phyloP scores from a whole-genome alignment of 495 filamentous ascomycete genomes.

The Aspergillus nanangensis region DNA sequence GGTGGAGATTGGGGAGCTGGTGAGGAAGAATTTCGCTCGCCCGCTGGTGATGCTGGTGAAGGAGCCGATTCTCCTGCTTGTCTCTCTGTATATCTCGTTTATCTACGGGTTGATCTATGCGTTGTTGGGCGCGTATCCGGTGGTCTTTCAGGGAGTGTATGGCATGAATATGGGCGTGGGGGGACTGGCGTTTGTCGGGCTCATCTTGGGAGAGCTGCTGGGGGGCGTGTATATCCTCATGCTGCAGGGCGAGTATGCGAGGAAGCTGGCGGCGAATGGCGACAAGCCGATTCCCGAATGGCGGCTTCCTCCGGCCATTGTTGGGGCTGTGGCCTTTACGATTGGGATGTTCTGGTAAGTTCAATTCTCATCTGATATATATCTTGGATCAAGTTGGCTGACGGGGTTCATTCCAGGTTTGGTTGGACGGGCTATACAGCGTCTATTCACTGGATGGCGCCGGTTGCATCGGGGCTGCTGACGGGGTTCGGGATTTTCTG shows the following conservation, averaged over 20 bases:
- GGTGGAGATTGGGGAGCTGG: constrained; percentile 27
- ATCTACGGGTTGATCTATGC: constrained; percentile 44
- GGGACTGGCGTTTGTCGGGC: constrained; percentile 33
- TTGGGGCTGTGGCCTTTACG: constrained; percentile 48
- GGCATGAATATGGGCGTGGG: constrained; percentile 31
- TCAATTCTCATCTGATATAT: background rate
- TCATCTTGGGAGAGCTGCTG: constrained; percentile 31
- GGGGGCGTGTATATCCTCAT: constrained; percentile 24
- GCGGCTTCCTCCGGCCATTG: constrained; percentile 40
- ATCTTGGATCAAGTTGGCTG: background rate
- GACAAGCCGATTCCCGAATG: constrained; percentile 34
- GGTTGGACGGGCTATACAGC: constrained; percentile 35
- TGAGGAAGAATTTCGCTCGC: constrained; percentile 38
- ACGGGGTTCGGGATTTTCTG: constrained; percentile 33
- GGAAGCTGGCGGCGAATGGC: constrained; percentile 27
- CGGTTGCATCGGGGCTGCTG: constrained; percentile 25
- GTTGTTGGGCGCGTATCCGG: constrained; percentile 39
- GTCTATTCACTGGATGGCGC: constrained; percentile 32
- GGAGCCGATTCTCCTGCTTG: constrained; percentile 42
- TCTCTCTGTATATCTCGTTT: constrained; percentile 45
- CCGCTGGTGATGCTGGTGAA: constrained; percentile 41
- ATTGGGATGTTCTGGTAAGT: constrained; percentile 52
- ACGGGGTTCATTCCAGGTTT: constrained; percentile 23
- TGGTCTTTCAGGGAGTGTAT: constrained; percentile 33
- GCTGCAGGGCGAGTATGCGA: constrained; percentile 24